Evolutionary conservation across 148 eudicot genomes (phyloP), one percentile per base, ranked within the genome.

Genomic region (Nepenthes mirabilis): DNA sequence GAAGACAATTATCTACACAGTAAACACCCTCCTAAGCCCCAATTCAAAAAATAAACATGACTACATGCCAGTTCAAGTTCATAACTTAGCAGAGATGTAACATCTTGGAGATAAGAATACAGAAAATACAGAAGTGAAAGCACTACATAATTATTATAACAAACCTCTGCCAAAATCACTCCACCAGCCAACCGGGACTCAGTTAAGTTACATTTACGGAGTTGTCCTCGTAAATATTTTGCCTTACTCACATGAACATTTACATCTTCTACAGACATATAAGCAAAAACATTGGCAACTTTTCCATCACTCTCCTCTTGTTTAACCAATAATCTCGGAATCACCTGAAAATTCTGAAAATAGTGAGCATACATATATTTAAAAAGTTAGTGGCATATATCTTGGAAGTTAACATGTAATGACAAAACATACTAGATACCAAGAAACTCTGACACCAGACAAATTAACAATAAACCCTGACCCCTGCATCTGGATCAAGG

Each of bases 141-240:
- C 13, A 49, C 3, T 2, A 49, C 6, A 14, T 33, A 34, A 23
- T 56, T 11, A 63, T 40, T 34, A 57, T 52, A 62, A 68, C 75
- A 65, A 59, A 91, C 97, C 94, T 91, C 86, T 43, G 80, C 82
- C 56, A 88, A 59, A 50, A 69, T 80, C 36, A 66, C 66, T 56
- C 78, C 77, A 67, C 73, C 67, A 64, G 58, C 65, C 60, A 83
- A 37, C 68, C 75, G 82, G 76, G 82, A 75, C 51, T 81, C 56
- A 34, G 80, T 78, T 51, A 91, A 68, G 69, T 83, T 91, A 72
- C 88, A 85, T 70, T 88, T 91, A 64, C 76, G 74, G 47, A 91
- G 65, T 62, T 80, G 84, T 34, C 84, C 80, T 47, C 36, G 32
- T 43, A 61, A 34, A 47, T 54, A 48, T 5, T 61, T 71, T 37